Conservation (phyloP, 2,329 filamentous ascomycete genomes). For the Aspergillus ustus region DNA sequence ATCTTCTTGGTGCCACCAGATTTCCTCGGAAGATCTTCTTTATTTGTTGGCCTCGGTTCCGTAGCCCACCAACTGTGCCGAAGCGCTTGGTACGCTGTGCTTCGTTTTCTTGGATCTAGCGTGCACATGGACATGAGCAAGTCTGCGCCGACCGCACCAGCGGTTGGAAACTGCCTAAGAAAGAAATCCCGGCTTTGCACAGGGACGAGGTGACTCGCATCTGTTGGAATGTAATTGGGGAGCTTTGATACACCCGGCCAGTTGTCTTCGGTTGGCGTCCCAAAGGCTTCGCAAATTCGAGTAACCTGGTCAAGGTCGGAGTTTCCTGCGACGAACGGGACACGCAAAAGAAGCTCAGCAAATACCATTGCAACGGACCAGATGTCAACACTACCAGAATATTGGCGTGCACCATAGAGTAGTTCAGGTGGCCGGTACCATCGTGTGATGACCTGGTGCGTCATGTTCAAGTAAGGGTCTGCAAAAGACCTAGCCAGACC, state of each 20-base stretch:
- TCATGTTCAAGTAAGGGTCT: constrained; percentile 88
- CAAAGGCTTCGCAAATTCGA: constrained; percentile 82
- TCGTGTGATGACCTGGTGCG: constrained; percentile 89
- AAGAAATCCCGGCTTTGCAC: constrained; percentile 72
- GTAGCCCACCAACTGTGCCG: constrained; percentile 84
- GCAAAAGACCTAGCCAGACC: constrained; percentile 88
- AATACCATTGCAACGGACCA: constrained; percentile 95
- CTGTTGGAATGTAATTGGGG: constrained; percentile 76
- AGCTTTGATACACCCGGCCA: constrained; percentile 91
- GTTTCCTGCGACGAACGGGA: constrained; percentile 81
- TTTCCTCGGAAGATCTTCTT: constrained; percentile 80
- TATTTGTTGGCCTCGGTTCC: constrained; percentile 80
- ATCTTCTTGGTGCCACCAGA: constrained; percentile 74
- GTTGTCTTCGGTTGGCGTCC: constrained; percentile 89
- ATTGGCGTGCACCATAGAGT: constrained; percentile 86
- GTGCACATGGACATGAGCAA: constrained; percentile 82
- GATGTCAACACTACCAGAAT: constrained; percentile 87
- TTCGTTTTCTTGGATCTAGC: constrained; percentile 84
- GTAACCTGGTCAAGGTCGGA: constrained; percentile 85
- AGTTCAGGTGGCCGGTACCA: constrained; percentile 97
- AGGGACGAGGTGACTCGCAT: constrained; percentile 60
- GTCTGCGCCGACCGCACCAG: constrained; percentile 83
- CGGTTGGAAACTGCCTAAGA: constrained; percentile 74
- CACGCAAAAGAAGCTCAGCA: constrained; percentile 82
- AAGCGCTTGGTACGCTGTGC: constrained; percentile 76